Percentiles rank a stretch among this genome's conserved stretches.
Evolutionary conservation across 2,329 filamentous ascomycete genomes (phyloP).

Genomic region (Epicoccum sorghinum): DNA sequence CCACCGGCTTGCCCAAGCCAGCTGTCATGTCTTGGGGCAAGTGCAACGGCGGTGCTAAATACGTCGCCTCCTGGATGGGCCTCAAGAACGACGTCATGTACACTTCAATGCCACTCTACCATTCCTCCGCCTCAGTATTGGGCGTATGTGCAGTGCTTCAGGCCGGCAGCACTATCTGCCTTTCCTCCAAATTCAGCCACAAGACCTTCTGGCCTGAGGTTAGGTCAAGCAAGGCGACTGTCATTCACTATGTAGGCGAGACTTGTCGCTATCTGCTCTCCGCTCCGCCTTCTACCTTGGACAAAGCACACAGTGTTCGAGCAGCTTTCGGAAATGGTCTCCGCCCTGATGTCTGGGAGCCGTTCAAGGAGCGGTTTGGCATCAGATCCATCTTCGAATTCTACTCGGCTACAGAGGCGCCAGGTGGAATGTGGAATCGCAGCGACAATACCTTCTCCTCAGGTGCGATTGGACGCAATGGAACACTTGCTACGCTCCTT

Average conservation of each 20-base stretch:
- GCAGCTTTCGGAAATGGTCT: constrained; percentile 50
- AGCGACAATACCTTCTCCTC: constrained; percentile 62
- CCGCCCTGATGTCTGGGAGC: constrained; percentile 50
- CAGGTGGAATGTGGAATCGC: constrained; percentile 63
- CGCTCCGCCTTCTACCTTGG: constrained; percentile 37
- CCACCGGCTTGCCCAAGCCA: constrained; percentile 46
- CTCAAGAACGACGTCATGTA: constrained; percentile 43
- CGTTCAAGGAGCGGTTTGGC: constrained; percentile 49
- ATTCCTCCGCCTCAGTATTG: constrained; percentile 39
- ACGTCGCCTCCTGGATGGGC: constrained; percentile 30
- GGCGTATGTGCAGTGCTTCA: constrained; percentile 36
- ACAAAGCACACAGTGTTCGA: constrained; percentile 42
- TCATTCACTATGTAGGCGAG: constrained; percentile 50
- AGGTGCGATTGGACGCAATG: constrained; percentile 73
- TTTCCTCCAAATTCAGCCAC: constrained; percentile 43
- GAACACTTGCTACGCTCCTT: constrained; percentile 61
- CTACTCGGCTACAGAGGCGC: constrained; percentile 56
- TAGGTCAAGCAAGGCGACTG: constrained; percentile 41
- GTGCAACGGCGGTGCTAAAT: constrained; percentile 25
- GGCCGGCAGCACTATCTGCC: constrained; percentile 36
- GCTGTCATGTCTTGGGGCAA: constrained; percentile 41
- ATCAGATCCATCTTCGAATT: constrained; percentile 48
- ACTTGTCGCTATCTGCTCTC: constrained; percentile 48
- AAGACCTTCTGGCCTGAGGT: constrained; percentile 49
- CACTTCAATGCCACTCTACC: constrained; percentile 50